These are phyloP conservation scores for Calonectria pseudoturangicola DNA, from an alignment of 2,329 filamentous ascomycete species.

Conservation along the genomic window DNA sequence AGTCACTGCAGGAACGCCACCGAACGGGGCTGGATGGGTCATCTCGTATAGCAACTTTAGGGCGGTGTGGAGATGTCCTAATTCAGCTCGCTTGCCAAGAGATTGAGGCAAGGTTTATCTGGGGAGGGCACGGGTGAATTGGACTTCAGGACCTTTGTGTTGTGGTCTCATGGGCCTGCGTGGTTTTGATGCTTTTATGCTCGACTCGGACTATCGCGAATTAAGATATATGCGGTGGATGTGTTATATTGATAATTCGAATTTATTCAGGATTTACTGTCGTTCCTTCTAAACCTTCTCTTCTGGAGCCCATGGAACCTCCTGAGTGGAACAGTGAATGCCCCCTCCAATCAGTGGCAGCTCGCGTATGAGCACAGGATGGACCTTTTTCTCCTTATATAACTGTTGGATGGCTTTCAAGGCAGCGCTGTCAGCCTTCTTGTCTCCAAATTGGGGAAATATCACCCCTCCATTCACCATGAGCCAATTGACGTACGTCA, in stretches of 20 bases:
- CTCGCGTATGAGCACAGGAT: slow-evolving; percentile 32
- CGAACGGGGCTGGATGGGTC: neutral
- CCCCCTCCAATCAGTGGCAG: slow-evolving; percentile 33
- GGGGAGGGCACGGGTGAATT: neutral
- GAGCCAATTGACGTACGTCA: no score
- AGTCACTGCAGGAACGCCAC: no score
- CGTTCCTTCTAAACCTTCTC: neutral
- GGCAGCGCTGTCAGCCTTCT: slow-evolving; percentile 49
- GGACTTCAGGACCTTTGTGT: neutral
- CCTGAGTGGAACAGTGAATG: slow-evolving; percentile 40
- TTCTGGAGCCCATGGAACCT: slow-evolving; percentile 24
- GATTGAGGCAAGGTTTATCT: neutral
- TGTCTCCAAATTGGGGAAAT: slow-evolving; percentile 54
- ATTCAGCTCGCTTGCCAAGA: neutral
- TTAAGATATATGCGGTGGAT: no score
- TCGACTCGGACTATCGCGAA: no score
- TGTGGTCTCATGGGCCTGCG: no score
- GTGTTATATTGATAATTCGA: neutral
- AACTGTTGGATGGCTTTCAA: slow-evolving; percentile 35
- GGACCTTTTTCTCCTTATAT: slow-evolving; percentile 45
- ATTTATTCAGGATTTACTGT: neutral
- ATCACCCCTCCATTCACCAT: slow-evolving; percentile 48
- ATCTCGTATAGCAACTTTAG: neutral
- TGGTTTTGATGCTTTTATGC: no score
- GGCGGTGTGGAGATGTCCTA: neutral